Evolutionary conservation across 164 flowering plant genomes (phyloP).

Genomic region (Liriodendron chinense): DNA sequence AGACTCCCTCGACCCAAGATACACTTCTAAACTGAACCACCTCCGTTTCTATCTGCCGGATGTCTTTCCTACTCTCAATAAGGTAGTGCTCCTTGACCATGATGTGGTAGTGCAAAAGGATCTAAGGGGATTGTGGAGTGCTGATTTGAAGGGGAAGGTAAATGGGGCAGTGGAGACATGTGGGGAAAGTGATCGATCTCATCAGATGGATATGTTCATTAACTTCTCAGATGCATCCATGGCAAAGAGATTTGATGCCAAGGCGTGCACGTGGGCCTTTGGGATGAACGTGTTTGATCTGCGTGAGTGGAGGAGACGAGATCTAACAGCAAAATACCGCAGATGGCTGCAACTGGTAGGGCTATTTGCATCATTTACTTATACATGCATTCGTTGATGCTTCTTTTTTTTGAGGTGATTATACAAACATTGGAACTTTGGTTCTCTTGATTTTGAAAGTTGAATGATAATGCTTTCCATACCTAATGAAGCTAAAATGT

Average conservation of each 20-base stretch:
- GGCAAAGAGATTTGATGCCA: slow-evolving; percentile 47
- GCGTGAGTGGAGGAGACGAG: slow-evolving; percentile 62
- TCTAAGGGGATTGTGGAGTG: slow-evolving; percentile 58
- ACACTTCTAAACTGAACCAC: slow-evolving; percentile 63
- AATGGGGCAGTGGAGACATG: slow-evolving; percentile 87
- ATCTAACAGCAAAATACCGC: slow-evolving; percentile 56
- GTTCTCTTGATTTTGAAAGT: neutral
- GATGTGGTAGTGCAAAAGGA: slow-evolving; percentile 96
- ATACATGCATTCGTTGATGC: neutral
- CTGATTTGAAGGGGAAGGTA: slow-evolving; percentile 78
- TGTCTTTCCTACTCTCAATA: slow-evolving; percentile 65
- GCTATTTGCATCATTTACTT: neutral
- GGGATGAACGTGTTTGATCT: slow-evolving; percentile 96
- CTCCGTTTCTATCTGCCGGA: slow-evolving; percentile 87
- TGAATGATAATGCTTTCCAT: too few relatives aligned
- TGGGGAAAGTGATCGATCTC: slow-evolving; percentile 42
- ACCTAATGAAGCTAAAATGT: too few relatives aligned
- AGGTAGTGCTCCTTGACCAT: slow-evolving; percentile 85
- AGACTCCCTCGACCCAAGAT: slow-evolving; percentile 54
- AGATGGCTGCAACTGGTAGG: slow-evolving; percentile 71
- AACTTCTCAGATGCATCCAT: slow-evolving; percentile 74
- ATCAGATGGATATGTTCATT: slow-evolving; percentile 55
- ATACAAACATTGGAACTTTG: neutral
- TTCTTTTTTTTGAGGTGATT: neutral
- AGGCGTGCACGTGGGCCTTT: slow-evolving; percentile 93